Percentiles rank a stretch among this genome's conserved stretches.
Conservation (phyloP, 2,329 filamentous ascomycete species). For the Didymella pinodella region DNA sequence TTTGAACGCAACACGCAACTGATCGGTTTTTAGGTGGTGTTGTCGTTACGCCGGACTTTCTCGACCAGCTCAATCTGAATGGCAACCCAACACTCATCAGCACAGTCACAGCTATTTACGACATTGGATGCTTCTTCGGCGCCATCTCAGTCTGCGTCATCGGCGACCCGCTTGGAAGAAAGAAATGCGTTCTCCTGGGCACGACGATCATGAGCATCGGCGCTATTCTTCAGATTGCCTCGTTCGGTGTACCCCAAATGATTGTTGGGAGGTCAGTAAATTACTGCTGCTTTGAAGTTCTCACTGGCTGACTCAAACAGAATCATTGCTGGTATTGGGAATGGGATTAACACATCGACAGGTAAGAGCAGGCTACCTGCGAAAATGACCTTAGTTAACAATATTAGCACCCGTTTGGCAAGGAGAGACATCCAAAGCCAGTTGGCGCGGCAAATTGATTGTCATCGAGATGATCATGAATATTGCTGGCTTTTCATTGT, state of each 20-base stretch:
- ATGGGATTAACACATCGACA: constrained; percentile 61
- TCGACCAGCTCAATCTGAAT: constrained; percentile 57
- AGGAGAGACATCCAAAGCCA: constrained; percentile 59
- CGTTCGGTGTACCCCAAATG: constrained; percentile 58
- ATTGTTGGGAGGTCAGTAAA: constrained; percentile 54
- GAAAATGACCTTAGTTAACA: constrained; percentile 31
- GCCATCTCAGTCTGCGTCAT: constrained; percentile 56
- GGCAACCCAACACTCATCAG: constrained; percentile 52
- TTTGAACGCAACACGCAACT: background rate
- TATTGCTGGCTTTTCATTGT: constrained; percentile 59
- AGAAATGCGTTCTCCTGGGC: constrained; percentile 58
- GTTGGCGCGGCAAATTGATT: constrained; percentile 55
- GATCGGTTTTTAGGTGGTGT: constrained; percentile 54
- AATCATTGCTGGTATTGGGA: constrained; percentile 58
- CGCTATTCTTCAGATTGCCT: constrained; percentile 57
- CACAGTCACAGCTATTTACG: constrained; percentile 66
- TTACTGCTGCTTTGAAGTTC: background rate
- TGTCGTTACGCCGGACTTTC: constrained; percentile 62
- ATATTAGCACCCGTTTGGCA: constrained; percentile 61
- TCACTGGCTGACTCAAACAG: constrained; percentile 28
- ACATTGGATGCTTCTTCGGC: constrained; percentile 68
- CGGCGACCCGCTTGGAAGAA: constrained; percentile 59
- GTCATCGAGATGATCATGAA: constrained; percentile 61
- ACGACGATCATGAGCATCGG: constrained; percentile 60
- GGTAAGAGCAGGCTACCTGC: constrained; percentile 40